Conservation (phyloP, 768 basidiomycete species). For the Tylopilus cervinicoccineus region DNA sequence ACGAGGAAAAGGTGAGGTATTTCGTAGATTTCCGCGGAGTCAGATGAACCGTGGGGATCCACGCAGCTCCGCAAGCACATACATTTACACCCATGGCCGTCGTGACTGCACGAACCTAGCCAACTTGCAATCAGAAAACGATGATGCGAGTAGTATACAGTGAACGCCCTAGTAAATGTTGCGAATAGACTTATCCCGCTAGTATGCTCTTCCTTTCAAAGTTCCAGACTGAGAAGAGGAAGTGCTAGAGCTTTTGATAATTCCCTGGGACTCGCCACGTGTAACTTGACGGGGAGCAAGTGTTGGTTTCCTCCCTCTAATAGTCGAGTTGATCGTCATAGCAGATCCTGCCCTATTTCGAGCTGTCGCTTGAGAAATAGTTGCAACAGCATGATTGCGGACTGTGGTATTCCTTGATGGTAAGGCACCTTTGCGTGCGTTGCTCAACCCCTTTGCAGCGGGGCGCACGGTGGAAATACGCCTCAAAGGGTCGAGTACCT, state of each 20-base stretch:
- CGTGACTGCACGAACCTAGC: not conserved
- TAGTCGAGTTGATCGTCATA: constrained; percentile 7
- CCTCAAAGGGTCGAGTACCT: constrained; percentile 21
- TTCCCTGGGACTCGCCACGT: constrained; percentile 9
- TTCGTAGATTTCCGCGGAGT: constrained; percentile 2
- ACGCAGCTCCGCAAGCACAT: not conserved
- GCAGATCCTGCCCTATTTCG: constrained; percentile 13
- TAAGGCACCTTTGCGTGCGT: constrained; percentile 12
- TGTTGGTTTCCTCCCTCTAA: constrained; percentile 13
- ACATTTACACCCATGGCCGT: not conserved
- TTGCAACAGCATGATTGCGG: constrained; percentile 10
- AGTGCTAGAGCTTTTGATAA: constrained; percentile 21
- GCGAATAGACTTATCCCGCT: not conserved
- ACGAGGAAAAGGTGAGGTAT: constrained; percentile 24
- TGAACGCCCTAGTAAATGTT: constrained; percentile 3
- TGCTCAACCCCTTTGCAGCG: constrained; percentile 7
- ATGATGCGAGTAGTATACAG: constrained; percentile 24
- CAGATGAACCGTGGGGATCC: not conserved
- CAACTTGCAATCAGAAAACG: constrained; percentile 3
- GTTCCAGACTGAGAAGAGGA: constrained; percentile 27
- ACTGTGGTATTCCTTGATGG: constrained; percentile 7
- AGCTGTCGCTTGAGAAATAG: constrained; percentile 5
- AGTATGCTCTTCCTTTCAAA: constrained; percentile 16
- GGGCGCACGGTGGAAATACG: constrained; percentile 28
- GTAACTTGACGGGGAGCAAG: constrained; percentile 7